These are phyloP conservation scores for Cladosporium sphaerospermum DNA, from an alignment of 2,329 filamentous ascomycete genomes.

Conservation along the genomic window DNA sequence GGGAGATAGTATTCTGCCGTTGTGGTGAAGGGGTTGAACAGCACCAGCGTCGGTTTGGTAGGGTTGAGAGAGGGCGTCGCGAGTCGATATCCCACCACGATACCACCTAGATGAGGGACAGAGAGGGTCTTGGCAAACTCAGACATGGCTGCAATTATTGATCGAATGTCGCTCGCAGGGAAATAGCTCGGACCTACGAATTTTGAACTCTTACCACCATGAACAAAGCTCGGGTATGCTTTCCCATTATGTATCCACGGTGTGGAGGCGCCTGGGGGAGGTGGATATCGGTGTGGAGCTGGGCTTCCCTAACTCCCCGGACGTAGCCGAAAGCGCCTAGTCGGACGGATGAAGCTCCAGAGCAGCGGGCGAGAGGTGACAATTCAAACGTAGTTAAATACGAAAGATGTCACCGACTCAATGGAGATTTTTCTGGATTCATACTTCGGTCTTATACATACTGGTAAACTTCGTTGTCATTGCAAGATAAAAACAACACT, in stretches of 20 bases:
- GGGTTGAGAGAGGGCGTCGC: constrained; percentile 23
- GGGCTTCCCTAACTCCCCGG: background rate
- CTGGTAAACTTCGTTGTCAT: background rate
- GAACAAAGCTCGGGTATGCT: background rate
- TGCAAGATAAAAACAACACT: background rate
- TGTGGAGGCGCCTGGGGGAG: background rate
- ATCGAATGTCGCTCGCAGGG: background rate
- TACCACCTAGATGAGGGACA: constrained; percentile 45
- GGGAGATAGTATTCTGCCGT: constrained; percentile 36
- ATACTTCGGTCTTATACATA: background rate
- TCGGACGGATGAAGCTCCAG: background rate
- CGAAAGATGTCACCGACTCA: background rate
- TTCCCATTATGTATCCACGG: background rate
- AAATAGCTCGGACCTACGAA: background rate
- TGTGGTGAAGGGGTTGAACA: constrained; percentile 34
- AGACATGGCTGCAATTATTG: constrained; percentile 29
- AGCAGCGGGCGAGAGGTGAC: background rate
- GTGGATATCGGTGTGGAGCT: background rate
- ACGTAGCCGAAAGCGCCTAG: background rate
- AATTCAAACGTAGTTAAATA: background rate
- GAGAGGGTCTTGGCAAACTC: constrained; percentile 24
- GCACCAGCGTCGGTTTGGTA: constrained; percentile 44
- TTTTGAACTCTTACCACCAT: background rate
- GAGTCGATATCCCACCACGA: constrained; percentile 43
- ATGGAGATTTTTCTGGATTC: background rate